phyloP scores from a whole-genome alignment of 805 yeast species.

The Debaryomyces maramus region DNA sequence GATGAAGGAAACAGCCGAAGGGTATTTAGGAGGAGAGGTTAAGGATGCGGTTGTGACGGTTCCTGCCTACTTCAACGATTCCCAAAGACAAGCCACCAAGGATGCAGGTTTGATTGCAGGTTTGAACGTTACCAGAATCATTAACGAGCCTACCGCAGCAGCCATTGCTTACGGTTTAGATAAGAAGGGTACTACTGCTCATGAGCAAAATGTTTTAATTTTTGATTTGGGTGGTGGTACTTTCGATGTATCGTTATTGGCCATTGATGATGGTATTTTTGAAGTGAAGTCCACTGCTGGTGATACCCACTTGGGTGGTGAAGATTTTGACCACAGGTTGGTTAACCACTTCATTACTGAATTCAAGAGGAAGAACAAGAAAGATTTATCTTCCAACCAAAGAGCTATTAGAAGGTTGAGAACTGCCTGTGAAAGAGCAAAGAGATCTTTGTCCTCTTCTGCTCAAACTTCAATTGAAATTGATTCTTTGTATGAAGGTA shows the following conservation, averaged over 20 bases:
- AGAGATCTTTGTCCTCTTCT: slow-evolving; percentile 92
- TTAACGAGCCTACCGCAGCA: slow-evolving; percentile 48
- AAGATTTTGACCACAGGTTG: slow-evolving; percentile 88
- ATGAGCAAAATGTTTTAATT: slow-evolving; percentile 84
- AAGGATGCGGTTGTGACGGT: slow-evolving; percentile 50
- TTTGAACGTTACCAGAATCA: slow-evolving; percentile 44
- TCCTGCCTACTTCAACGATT: slow-evolving; percentile 45
- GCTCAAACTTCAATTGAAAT: slow-evolving; percentile 95
- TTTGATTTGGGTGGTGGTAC: slow-evolving; percentile 99
- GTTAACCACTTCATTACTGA: slow-evolving; percentile 88
- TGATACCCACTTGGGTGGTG: slow-evolving; percentile 98
- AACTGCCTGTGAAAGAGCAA: slow-evolving; percentile 98
- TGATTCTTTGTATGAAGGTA: slow-evolving; percentile 91
- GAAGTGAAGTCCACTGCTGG: slow-evolving; percentile 94
- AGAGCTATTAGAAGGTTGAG: slow-evolving; percentile 91
- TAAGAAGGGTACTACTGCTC: slow-evolving; percentile 50
- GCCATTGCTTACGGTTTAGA: slow-evolving; percentile 48
- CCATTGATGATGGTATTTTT: slow-evolving; percentile 89
- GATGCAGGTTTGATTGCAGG: slow-evolving; percentile 49
- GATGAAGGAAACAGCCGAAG: slow-evolving; percentile 94
- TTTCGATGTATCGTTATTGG: slow-evolving; percentile 84
- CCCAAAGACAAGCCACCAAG: slow-evolving; percentile 47
- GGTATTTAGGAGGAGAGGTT: slow-evolving; percentile 79
- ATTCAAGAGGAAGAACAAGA: slow-evolving; percentile 89
- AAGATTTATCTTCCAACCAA: slow-evolving; percentile 77